Conservation (phyloP, 1,284 basidiomycete genomes). For the Phellopilus nigrolimitatus region DNA sequence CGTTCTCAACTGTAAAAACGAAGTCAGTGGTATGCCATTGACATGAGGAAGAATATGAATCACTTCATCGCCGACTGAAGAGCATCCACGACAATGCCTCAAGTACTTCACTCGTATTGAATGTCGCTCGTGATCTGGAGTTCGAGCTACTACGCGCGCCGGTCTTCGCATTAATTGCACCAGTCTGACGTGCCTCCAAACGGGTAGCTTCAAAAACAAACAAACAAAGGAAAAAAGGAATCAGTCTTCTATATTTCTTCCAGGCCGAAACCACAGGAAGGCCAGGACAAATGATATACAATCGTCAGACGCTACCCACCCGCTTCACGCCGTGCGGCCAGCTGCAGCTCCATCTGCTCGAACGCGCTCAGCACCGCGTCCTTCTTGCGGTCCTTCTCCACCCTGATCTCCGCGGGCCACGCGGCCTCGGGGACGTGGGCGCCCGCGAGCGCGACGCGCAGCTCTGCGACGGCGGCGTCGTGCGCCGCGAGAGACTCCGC, state of each 20-base stretch:
- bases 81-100: slow-evolving; percentile 7
- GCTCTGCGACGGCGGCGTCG: slow-evolving; percentile 44
- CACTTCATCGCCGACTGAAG: slow-evolving; percentile 11
- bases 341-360: slow-evolving; percentile 56
- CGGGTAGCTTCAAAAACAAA: no score
- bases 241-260: neutral
- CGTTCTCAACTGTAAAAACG: no score
- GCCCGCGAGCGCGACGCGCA: slow-evolving; percentile 47
- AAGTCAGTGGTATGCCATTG: no score
- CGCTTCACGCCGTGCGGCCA: slow-evolving; percentile 39
- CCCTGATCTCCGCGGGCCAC: slow-evolving; percentile 52
- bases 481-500: slow-evolving; percentile 72
- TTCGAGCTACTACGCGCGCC: neutral
- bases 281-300: neutral
- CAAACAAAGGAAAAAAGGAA: neutral
- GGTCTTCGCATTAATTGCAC: no score
- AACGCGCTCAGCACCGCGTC: slow-evolving; percentile 51
- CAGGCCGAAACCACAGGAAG: neutral
- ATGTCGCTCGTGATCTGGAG: neutral
- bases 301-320: neutral
- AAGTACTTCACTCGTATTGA: neutral
- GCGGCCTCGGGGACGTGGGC: slow-evolving; percentile 49
- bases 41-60: no score
- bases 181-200: no score
- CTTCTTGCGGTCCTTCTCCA: slow-evolving; percentile 24